Base-by-base conservation (phyloP, 352 stramenopile genomes). In the Phytophthora chlamydospora region DNA sequence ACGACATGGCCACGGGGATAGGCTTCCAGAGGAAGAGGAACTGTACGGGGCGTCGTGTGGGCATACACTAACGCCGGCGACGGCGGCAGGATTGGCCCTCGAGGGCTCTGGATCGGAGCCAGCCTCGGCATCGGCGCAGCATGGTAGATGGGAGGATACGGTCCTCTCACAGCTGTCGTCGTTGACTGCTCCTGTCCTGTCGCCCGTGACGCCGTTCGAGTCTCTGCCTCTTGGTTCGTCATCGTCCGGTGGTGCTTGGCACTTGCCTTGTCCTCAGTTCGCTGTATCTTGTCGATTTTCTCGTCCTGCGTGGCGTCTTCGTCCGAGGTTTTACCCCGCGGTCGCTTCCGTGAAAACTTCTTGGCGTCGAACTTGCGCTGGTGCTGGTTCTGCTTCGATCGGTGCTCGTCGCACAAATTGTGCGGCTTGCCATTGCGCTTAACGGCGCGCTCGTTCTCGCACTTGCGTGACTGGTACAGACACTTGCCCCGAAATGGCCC, bases 291-390 rank as follows among this genome's bases (percentile, higher is more conserved):
- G 33, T 40, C 21, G 7, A 49, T 29, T 1, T 47, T 47, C n/a
- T 51, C 56, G 36, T 27, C 42, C 35, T 16, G 21, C 21, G 21
- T 53, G 7, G 3, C 11, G 17, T 75, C 53, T 1, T 78, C 61
- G 3, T 76, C 69, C 21, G 43, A 75, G 13, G 35, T 43, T 36
- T 64, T 78, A 41, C 51, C 57, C 27, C 50, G 50, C 29, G 54
- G 68, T 41, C 75, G 68, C 46, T 80, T 80, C 36, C 76, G 68
- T 16, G 76, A 83, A 68, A 88, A 90, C 66, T 89, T 91, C 58
- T 90, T 93, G 34, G 78, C 82, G 57, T 93, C 83, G 42, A 93
- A 91, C 59, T 90, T 93, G 58, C 83, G 81, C 53, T 93, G 83
- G 60, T 93, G 81, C 68, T 89, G 78, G 58, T 93, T 93, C 68